Percentiles rank a stretch among this genome's conserved stretches.
Conservation (phyloP, 345 rosid species). For the Cardiospermum halicacabum region DNA sequence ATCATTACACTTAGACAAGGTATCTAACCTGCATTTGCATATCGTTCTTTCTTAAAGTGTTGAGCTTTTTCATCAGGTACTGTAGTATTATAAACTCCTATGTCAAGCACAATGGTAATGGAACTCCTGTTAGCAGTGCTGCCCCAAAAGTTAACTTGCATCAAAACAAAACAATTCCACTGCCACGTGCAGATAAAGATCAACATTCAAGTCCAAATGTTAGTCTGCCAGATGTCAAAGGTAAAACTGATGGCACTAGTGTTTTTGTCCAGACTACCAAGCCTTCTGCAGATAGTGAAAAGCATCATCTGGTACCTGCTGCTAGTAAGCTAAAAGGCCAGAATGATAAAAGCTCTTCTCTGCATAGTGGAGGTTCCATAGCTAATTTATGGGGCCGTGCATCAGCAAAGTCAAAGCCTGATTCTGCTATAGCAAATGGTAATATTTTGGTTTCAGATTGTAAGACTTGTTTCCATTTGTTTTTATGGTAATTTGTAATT, state of each 20-base stretch:
- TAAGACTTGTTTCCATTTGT: constrained; percentile 35
- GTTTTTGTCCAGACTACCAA: constrained; percentile 31
- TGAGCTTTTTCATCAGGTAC: constrained; percentile 44
- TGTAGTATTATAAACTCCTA: constrained; percentile 69
- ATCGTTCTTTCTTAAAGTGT: neutral
- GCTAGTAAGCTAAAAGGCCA: constrained; percentile 41
- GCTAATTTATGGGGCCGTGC: constrained; percentile 78
- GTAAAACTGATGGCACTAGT: constrained; percentile 23
- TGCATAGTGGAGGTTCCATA: constrained; percentile 50
- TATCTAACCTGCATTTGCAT: neutral
- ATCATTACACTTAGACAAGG: neutral
- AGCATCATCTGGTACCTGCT: constrained; percentile 26
- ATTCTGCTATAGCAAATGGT: constrained; percentile 25
- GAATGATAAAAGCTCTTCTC: constrained; percentile 36
- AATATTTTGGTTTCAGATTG: constrained; percentile 20
- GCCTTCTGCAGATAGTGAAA: constrained; percentile 40
- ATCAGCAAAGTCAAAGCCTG: constrained; percentile 48
- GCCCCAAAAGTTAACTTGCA: constrained; percentile 25
- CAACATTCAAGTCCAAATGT: constrained; percentile 36
- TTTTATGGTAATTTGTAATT: constrained; percentile 2
- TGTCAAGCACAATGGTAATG: constrained; percentile 50
- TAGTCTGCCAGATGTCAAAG: constrained; percentile 38
- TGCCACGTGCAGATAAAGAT: constrained; percentile 31
- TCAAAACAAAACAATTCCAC: constrained; percentile 22
- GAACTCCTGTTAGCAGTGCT: constrained; percentile 30